Conservation (phyloP, 176 grass and related monocot genomes). For the Sorghum bicolor region Sorghum_bicolor_NCBIv3 NC_012873.2:2982501-2983000, state of each 20-base stretch:
- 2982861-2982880: not conserved
- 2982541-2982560: conserved; percentile 17
- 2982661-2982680: conserved; percentile 33
- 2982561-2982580: conserved; percentile 56
- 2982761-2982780: not conserved
- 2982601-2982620: conserved; percentile 73
- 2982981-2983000: conserved; percentile 75
- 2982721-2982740: not conserved
- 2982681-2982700: not conserved
- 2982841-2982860: not conserved
- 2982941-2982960: conserved; percentile 92
- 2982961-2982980: conserved; percentile 77
- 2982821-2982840: not conserved
- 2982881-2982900: not conserved
- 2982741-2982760: not conserved
- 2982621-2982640: conserved; percentile 83
- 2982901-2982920: not conserved
- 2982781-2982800: not conserved
- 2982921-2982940: not conserved
- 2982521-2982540: not conserved
- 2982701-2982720: not conserved
- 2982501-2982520: not conserved
- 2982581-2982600: conserved; percentile 81
- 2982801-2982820: not conserved
- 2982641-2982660: conserved; percentile 85